These are phyloP conservation scores for Mallotus nudiflorus DNA, from an alignment of 345 rosid species.

Conservation along the genomic window DNA sequence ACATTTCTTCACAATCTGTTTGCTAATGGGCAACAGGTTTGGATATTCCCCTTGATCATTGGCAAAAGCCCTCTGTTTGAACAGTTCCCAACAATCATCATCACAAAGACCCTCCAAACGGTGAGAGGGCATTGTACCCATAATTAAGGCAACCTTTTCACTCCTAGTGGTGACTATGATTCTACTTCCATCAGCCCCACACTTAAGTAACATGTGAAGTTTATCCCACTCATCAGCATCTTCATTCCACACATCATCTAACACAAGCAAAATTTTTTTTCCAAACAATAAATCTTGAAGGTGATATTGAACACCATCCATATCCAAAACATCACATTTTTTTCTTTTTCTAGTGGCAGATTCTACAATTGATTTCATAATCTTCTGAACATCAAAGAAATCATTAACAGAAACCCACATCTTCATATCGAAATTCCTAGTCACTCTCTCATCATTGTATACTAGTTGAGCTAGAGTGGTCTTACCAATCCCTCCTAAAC, in stretches of 20 bases:
- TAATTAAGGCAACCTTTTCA: slow-evolving; percentile 12
- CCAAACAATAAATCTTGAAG: background rate
- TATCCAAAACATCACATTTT: no score
- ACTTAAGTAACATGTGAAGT: slow-evolving; percentile 1
- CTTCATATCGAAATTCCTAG: no score
- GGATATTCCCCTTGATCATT: background rate
- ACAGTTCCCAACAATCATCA: slow-evolving; percentile 31
- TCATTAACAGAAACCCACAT: no score
- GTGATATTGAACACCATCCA: slow-evolving; percentile 22
- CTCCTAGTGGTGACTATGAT: slow-evolving; percentile 24
- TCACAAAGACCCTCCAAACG: slow-evolving; percentile 9
- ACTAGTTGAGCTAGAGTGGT: no score
- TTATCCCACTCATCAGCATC: slow-evolving; percentile 25
- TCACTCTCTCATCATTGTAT: no score
- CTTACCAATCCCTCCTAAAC: no score
- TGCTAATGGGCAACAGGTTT: slow-evolving; percentile 17
- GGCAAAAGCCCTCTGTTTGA: no score
- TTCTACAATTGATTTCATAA: slow-evolving; percentile 20
- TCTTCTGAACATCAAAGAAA: no score
- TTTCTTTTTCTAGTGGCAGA: background rate
- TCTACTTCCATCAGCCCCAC: slow-evolving; percentile 23
- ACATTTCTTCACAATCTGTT: slow-evolving; percentile 17
- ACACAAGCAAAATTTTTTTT: slow-evolving; percentile 24
- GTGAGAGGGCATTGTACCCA: slow-evolving; percentile 2
- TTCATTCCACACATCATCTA: slow-evolving; percentile 32